phyloP scores from a whole-genome alignment of 2,329 filamentous ascomycete species.

The Sporothrix schenckii region DNA sequence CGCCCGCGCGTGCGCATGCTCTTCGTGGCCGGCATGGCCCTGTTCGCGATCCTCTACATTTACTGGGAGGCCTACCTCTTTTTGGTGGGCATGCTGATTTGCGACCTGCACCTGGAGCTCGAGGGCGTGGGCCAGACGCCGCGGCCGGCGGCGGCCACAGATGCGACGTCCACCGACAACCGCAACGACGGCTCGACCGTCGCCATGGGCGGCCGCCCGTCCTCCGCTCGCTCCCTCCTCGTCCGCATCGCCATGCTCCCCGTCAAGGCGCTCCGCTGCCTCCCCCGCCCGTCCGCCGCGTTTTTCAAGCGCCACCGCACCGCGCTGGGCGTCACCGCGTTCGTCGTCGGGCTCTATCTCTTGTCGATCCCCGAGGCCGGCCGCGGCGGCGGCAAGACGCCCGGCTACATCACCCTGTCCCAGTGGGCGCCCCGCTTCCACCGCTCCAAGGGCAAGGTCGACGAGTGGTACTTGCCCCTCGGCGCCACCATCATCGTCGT shows the following conservation, averaged over 20 bases:
- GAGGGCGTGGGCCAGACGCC: conserved; percentile 38
- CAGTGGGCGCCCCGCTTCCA: conserved; percentile 37
- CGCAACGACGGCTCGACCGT: background rate
- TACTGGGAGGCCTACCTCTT: conserved; percentile 43
- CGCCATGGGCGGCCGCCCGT: conserved; percentile 24
- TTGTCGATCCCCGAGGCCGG: conserved; percentile 37
- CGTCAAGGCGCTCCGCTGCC: background rate
- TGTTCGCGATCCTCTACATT: conserved; percentile 33
- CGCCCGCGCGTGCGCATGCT: conserved; percentile 33
- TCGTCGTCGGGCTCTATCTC: conserved; percentile 21
- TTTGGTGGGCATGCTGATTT: conserved; percentile 42
- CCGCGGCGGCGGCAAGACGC: conserved; percentile 34
- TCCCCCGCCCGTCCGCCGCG: background rate
- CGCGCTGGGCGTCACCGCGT: conserved; percentile 55
- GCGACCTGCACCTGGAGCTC: conserved; percentile 40
- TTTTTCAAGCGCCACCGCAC: conserved; percentile 34
- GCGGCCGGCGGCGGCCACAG: too few species aligned
- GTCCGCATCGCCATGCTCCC: too few species aligned
- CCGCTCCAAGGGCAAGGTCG: conserved; percentile 37
- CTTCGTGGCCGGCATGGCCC: conserved; percentile 34
- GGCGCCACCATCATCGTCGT: conserved; percentile 39
- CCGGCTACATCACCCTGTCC: conserved; percentile 31
- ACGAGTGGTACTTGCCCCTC: conserved; percentile 40
- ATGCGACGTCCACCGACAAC: background rate
- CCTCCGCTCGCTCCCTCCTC: background rate